These are phyloP conservation scores for Purshia tridentata DNA, from an alignment of 306 rosid genomes.

Conservation along the genomic window DNA sequence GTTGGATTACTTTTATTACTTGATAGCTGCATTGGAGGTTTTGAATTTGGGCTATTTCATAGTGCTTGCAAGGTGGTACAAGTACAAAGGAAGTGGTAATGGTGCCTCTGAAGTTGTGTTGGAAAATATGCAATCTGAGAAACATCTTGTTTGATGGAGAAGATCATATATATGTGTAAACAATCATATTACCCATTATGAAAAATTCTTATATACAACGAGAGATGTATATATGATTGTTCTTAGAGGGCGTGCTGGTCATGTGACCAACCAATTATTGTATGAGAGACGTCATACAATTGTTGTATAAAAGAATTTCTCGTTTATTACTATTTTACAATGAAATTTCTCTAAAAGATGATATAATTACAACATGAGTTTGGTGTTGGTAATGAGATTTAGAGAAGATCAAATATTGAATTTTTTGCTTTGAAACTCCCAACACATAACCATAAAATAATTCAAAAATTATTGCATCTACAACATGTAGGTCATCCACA, in stretches of 20 bases:
- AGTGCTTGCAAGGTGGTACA: constrained; percentile 59
- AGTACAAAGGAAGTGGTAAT: constrained; percentile 42
- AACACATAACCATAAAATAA: too few relatives aligned
- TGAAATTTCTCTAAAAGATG: too few relatives aligned
- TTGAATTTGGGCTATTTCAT: constrained; percentile 48
- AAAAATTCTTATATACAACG: background rate
- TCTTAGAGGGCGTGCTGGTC: too few relatives aligned
- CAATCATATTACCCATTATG: background rate
- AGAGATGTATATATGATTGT: background rate
- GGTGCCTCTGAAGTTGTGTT: constrained; percentile 28
- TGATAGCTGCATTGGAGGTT: constrained; percentile 39
- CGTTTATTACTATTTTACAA: background rate
- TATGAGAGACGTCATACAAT: background rate
- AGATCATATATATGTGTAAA: background rate
- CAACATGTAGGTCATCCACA: too few relatives aligned
- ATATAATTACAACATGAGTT: too few relatives aligned
- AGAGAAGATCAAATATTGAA: too few relatives aligned
- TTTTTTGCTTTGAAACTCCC: too few relatives aligned
- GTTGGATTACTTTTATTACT: constrained; percentile 54
- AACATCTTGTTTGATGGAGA: constrained; percentile 23
- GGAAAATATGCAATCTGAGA: constrained; percentile 18
- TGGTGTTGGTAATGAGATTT: too few relatives aligned
- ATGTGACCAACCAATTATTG: too few relatives aligned
- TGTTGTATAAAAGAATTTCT: background rate
- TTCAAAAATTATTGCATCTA: too few relatives aligned